Percentiles rank a stretch among this genome's conserved stretches.
Conservation (phyloP, 768 basidiomycete genomes). For the Xanthoconium stramineum region DNA sequence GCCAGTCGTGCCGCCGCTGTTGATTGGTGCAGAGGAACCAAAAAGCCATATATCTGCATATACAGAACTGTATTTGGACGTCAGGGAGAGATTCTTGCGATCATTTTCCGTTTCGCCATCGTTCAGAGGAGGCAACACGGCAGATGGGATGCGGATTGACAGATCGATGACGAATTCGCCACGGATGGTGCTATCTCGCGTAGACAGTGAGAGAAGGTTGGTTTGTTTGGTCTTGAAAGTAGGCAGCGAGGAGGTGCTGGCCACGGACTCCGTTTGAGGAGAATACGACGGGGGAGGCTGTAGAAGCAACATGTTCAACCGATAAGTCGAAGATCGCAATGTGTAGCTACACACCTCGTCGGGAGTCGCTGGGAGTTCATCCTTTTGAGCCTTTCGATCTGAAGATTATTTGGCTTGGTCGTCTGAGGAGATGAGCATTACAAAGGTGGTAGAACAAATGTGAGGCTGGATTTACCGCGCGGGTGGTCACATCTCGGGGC, state of each 20-base stretch:
- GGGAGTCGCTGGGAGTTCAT: too few species aligned
- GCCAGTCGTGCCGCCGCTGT: not conserved
- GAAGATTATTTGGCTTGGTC: not conserved
- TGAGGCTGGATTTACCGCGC: not conserved
- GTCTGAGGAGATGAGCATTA: constrained; percentile 7
- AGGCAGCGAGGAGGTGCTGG: not conserved
- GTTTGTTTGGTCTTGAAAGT: constrained; percentile 28
- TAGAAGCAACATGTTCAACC: not conserved
- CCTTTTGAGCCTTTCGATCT: not conserved
- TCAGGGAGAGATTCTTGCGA: constrained; percentile 38
- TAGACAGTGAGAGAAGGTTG: constrained; percentile 20
- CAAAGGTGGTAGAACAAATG: too few species aligned
- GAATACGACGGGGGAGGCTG: constrained; percentile 29
- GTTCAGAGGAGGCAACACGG: constrained; percentile 38
- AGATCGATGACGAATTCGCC: constrained; percentile 45
- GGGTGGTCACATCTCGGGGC: not conserved
- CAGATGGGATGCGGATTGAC: constrained; percentile 35
- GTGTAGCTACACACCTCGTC: constrained; percentile 4
- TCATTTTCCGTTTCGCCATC: constrained; percentile 35
- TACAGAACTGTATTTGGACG: constrained; percentile 34
- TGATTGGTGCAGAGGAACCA: not conserved
- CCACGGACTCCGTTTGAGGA: not conserved
- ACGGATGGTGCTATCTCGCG: constrained; percentile 3
- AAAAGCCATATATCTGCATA: constrained; percentile 40
- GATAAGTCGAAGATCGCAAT: too few species aligned